Percentiles rank a stretch among this genome's conserved stretches.
Evolutionary conservation across 177 flowering plant species (phyloP).

Genomic region (Tripterygium wilfordii): DNA sequence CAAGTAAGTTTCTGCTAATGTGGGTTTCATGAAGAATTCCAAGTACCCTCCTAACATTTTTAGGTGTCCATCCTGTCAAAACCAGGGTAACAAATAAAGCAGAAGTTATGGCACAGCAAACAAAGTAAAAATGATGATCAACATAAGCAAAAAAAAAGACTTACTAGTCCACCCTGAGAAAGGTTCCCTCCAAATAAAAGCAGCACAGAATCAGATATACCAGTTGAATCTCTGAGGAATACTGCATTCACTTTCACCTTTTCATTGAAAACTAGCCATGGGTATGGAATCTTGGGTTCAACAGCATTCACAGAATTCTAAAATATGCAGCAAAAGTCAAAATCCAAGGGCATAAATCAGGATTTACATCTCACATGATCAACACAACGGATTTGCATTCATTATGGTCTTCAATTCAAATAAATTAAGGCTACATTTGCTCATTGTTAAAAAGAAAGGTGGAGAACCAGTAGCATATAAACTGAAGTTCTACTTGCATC

Average conservation of each 20-base stretch:
- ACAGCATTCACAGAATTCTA: constrained; percentile 85
- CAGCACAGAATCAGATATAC: constrained; percentile 77
- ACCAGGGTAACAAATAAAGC: not conserved
- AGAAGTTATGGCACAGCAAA: too few relatives aligned
- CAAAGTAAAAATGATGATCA: not conserved
- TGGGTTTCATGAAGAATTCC: constrained; percentile 86
- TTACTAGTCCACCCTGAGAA: constrained; percentile 60
- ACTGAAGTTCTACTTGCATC: too few relatives aligned
- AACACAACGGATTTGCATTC: too few relatives aligned
- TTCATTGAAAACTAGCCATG: constrained; percentile 96
- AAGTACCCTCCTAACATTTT: constrained; percentile 89
- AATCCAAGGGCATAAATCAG: not conserved
- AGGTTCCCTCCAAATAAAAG: constrained; percentile 86
- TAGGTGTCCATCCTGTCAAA: constrained; percentile 77
- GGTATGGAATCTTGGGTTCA: constrained; percentile 72
- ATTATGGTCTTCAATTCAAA: too few relatives aligned
- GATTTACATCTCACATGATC: too few relatives aligned
- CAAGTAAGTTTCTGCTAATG: constrained; percentile 47
- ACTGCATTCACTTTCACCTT: constrained; percentile 92
- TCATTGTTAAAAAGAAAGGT: too few relatives aligned
- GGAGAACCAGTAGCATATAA: too few relatives aligned
- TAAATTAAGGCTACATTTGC: too few relatives aligned
- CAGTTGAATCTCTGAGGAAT: constrained; percentile 91
- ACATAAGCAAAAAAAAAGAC: constrained; percentile 14
- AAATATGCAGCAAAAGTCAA: not conserved